Conservation (phyloP, 208 protist species). For the Trypanosoma caninum region DNA sequence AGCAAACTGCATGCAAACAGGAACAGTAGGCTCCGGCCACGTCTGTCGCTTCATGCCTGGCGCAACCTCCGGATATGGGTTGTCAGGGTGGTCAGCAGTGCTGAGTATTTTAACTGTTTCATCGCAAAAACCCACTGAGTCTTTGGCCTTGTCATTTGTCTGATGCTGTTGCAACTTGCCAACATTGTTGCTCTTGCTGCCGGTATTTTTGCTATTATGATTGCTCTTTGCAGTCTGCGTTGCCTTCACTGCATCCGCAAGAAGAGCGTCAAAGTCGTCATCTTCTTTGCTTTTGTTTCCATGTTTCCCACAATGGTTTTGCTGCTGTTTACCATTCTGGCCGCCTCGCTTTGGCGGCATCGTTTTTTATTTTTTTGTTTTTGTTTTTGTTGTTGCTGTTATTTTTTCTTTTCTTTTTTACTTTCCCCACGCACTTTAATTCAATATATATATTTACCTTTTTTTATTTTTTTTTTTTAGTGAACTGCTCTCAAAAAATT, state of each 20-base stretch:
- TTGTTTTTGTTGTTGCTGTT: neutral
- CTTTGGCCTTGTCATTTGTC: constrained; percentile 10
- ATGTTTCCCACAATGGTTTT: constrained; percentile 27
- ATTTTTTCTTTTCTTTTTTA: neutral
- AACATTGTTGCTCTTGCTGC: constrained; percentile 38
- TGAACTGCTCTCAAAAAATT: too few species aligned
- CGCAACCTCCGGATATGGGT: constrained; percentile 60
- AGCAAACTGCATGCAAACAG: constrained; percentile 83
- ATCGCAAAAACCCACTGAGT: constrained; percentile 5
- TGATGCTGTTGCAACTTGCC: constrained; percentile 17
- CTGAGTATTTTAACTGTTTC: constrained; percentile 33
- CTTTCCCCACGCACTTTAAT: neutral
- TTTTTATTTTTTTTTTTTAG: neutral
- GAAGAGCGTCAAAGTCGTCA: constrained; percentile 76
- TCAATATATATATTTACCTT: neutral
- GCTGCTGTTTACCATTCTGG: constrained; percentile 28
- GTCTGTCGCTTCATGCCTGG: constrained; percentile 72
- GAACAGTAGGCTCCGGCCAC: constrained; percentile 93
- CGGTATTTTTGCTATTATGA: constrained; percentile 7
- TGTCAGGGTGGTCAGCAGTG: constrained; percentile 71
- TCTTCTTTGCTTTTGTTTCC: constrained; percentile 37
- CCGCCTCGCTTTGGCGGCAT: constrained; percentile 49
- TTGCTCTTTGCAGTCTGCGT: constrained; percentile 42
- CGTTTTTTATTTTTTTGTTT: neutral
- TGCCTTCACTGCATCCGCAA: constrained; percentile 58